Conservation (phyloP, 352 stramenopile genomes). For the Globisporangium radiosum region DNA sequence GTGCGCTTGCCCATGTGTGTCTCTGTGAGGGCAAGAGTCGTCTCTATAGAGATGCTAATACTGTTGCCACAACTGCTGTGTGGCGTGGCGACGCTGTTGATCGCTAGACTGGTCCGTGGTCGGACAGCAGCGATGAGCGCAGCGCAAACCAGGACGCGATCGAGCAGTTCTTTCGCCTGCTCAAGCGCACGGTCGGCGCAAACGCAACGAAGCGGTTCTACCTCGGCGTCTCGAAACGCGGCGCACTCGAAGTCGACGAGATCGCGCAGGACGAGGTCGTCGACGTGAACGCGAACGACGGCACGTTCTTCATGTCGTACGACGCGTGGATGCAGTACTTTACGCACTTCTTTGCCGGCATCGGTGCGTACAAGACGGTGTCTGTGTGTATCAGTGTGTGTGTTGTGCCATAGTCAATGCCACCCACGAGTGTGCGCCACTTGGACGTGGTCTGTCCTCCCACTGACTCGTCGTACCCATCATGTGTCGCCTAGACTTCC, state of each 20-base stretch:
- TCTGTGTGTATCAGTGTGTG: neutral
- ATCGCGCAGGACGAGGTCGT: slow-evolving; percentile 71
- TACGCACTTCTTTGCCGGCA: slow-evolving; percentile 88
- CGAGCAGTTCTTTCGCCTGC: slow-evolving; percentile 62
- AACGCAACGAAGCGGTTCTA: slow-evolving; percentile 67
- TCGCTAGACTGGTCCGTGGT: slow-evolving; percentile 72
- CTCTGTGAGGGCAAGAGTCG: neutral
- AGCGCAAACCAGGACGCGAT: slow-evolving; percentile 77
- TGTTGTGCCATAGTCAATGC: neutral
- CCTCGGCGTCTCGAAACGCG: slow-evolving; percentile 40
- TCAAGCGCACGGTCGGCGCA: slow-evolving; percentile 55
- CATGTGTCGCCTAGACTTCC: slow-evolving; percentile 53
- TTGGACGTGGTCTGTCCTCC: neutral
- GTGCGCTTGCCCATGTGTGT: neutral
- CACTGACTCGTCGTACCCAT: too few relatives aligned
- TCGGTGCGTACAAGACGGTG: slow-evolving; percentile 35
- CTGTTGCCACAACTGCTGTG: neutral
- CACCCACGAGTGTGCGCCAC: too few relatives aligned
- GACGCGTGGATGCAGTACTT: slow-evolving; percentile 86
- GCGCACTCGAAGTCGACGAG: slow-evolving; percentile 48
- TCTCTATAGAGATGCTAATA: too few relatives aligned
- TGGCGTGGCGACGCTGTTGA: too few relatives aligned
- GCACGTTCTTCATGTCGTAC: slow-evolving; percentile 91
- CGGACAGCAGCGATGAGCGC: slow-evolving; percentile 70
- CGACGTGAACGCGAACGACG: slow-evolving; percentile 81